phyloP scores from a whole-genome alignment of 176 grass and related monocot species.

The Olyra latifolia region DNA sequence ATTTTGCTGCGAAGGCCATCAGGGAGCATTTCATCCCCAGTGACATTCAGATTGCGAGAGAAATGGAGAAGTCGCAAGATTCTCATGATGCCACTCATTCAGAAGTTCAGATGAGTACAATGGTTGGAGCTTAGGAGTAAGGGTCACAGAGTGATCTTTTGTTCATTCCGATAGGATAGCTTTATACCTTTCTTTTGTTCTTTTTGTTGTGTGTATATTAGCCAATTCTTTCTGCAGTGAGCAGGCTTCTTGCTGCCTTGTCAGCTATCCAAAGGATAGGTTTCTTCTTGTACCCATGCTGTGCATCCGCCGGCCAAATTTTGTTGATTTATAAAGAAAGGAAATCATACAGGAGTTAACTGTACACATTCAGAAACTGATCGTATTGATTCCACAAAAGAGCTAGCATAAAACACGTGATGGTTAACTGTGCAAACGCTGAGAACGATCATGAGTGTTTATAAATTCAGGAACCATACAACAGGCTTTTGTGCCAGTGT shows the following conservation, averaged over 20 bases:
- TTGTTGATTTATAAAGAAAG: slow-evolving; percentile 57
- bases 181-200: slow-evolving; percentile 47
- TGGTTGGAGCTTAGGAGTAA: slow-evolving; percentile 46
- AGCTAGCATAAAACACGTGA: not conserved
- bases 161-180: slow-evolving; percentile 43
- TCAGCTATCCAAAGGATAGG: slow-evolving; percentile 80
- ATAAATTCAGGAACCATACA: not conserved
- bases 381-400: not conserved
- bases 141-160: slow-evolving; percentile 44
- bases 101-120: slow-evolving; percentile 78
- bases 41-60: slow-evolving; percentile 90
- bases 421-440: not conserved
- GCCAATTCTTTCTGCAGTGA: slow-evolving; percentile 76
- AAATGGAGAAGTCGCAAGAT: slow-evolving; percentile 74
- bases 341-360: slow-evolving; percentile 48
- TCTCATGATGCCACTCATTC: slow-evolving; percentile 27
- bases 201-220: slow-evolving; percentile 67
- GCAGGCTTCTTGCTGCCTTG: slow-evolving; percentile 49
- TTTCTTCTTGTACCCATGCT: slow-evolving; percentile 52
- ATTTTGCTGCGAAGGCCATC: slow-evolving; percentile 70
- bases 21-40: slow-evolving; percentile 65
- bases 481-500: not conserved
- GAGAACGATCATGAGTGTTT: not conserved
- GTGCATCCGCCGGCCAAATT: slow-evolving; percentile 61
- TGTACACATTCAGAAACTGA: slow-evolving; percentile 36